Evolutionary conservation across 306 rosid genomes (phyloP).

Genomic region (Citrullus mucosospermus): DNA sequence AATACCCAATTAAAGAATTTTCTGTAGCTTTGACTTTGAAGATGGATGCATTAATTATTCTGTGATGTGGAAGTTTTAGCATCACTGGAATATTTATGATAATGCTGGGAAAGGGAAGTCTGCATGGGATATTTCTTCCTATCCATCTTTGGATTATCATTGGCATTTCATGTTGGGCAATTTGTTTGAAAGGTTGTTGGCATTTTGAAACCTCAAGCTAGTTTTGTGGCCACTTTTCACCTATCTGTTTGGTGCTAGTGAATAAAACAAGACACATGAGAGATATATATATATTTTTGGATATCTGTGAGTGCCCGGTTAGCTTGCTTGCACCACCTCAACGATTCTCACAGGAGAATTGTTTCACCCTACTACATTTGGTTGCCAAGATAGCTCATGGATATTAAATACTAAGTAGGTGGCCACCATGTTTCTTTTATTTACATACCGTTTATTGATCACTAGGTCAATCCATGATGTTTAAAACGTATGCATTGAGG

Average conservation of each 20-base stretch:
- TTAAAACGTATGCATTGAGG: not conserved
- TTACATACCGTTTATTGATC: too few species aligned
- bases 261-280: not conserved
- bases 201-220: not conserved
- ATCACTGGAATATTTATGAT: not conserved
- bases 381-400: too few species aligned
- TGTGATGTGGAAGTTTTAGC: not conserved
- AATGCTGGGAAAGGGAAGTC: not conserved
- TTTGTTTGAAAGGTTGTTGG: not conserved
- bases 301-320: too few species aligned
- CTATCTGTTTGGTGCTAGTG: not conserved
- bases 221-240: not conserved
- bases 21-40: not conserved
- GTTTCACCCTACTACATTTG: too few species aligned
- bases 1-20: not conserved
- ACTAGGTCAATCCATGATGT: too few species aligned
- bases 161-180: not conserved
- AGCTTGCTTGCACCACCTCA: too few species aligned
- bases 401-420: too few species aligned
- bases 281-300: not conserved
- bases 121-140: not conserved
- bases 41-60: not conserved
- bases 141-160: not conserved
- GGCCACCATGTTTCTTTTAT: too few species aligned
- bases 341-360: too few species aligned